Evolutionary conservation across 2,329 filamentous ascomycete species (phyloP), one percentile per base, ranked within the genome.

Genomic region (Elsinoe necatrix): DNA sequence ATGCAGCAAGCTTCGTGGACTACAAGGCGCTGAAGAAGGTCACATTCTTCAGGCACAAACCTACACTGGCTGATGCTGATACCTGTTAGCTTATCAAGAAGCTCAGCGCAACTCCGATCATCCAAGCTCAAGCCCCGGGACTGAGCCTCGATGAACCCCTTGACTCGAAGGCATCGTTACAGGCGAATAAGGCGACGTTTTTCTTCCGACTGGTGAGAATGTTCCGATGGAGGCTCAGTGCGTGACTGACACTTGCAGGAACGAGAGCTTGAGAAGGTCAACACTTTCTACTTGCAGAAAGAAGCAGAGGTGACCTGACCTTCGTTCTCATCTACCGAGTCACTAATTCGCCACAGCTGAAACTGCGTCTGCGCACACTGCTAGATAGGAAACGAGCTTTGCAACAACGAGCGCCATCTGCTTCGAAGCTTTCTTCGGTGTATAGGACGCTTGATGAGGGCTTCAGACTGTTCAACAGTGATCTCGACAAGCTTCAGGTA

Each of bases 11-110:
- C 74, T 98, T 98, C 71, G 91, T 97, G 66, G 96, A 98, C 75
- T 98, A 98, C 79, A 98, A 98, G 77, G 91, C 90, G 59, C 79
- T 98, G 65, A 98, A 98, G 75, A 97, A 97, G 89, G 93, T 95
- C 69, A 61, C 74, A 7, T 7, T 18, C 2, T n/a, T 6, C 34
- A 23, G 34, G 12, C 7, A 8, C 57, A 20, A 14, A 31, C 4
- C 4, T 35, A 20, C 48, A 41, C 63, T 63, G 9, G 34, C 5
- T 62, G 62, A 68, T 72, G 62, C 52, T 61, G 41, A 56, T 35
- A 12, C 7, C 31, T 58, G 63, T 66, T 73, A 97, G 92, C 88
- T 97, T 75, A 98, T 97, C 78, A 97, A 97, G 74, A 93, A 93
- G 75, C 84, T 97, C 65, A 95, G 91, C 67, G 89, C 90, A 59